Evolutionary conservation across 1,139 yeast species (phyloP).

Genomic region (Pichia sp.): DNA sequence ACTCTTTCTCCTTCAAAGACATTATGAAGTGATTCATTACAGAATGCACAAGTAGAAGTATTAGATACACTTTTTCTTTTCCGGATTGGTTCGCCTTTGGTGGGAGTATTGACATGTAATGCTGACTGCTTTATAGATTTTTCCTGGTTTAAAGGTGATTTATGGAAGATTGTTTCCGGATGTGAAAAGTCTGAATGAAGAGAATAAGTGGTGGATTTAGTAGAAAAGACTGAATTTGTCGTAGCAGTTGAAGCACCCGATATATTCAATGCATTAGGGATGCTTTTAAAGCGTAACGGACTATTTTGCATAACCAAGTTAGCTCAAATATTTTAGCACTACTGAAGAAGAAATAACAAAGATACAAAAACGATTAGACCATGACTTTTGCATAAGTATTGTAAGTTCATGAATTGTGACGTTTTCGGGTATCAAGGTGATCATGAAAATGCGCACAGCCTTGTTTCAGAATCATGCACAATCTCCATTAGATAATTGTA

Average conservation of each 20-base stretch:
- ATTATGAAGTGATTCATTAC: slow-evolving; percentile 15
- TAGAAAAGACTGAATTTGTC: slow-evolving; percentile 2
- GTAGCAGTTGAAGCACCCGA: slow-evolving; percentile 9
- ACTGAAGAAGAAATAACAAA: neutral
- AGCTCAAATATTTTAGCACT: neutral
- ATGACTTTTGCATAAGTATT: too few species aligned
- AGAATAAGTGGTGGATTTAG: slow-evolving; percentile 8
- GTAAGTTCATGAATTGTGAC: too few species aligned
- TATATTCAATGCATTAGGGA: slow-evolving; percentile 8
- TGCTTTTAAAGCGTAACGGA: slow-evolving; percentile 5
- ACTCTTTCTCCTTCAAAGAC: slow-evolving; percentile 18
- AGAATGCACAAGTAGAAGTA: slow-evolving; percentile 13
- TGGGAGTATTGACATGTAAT: too few species aligned
- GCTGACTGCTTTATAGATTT: too few species aligned
- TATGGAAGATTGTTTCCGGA: too few species aligned
- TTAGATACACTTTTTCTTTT: neutral
- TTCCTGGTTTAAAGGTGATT: too few species aligned
- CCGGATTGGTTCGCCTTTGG: neutral
- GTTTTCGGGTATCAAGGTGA: too few species aligned
- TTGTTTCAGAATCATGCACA: neutral
- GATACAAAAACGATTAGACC: neutral
- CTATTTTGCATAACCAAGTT: neutral
- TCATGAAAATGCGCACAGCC: neutral
- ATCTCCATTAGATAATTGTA: neutral
- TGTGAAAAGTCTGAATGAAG: slow-evolving; percentile 2